These are phyloP conservation scores for Rhodotorula kratochvilovae DNA, from an alignment of 768 basidiomycete species.

Conservation along the genomic window DNA sequence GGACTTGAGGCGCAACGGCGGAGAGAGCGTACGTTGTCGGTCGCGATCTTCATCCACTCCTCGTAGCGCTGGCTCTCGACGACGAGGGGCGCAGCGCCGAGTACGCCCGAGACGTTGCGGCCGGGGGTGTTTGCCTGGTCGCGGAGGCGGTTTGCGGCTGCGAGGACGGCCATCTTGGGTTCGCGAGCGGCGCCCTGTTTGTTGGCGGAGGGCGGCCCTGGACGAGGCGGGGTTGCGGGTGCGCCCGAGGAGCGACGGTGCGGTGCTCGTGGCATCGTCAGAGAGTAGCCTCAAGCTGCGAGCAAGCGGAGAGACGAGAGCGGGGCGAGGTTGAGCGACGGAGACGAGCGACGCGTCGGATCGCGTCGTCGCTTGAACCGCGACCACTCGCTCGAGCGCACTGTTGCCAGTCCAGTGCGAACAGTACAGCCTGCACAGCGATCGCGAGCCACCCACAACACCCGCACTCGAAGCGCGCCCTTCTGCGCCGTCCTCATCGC, in stretches of 20 bases:
- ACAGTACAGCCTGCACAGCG: no score
- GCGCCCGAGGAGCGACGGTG: background rate
- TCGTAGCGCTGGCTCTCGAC: slow-evolving; percentile 52
- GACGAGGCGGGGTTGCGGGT: background rate
- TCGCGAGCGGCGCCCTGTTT: background rate
- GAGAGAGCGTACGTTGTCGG: slow-evolving; percentile 75
- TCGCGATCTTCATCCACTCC: slow-evolving; percentile 99
- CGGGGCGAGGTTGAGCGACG: background rate
- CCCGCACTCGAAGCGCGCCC: no score
- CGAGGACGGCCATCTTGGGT: slow-evolving; percentile 14
- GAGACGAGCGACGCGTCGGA: background rate
- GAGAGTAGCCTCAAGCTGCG: no score
- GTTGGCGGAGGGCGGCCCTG: background rate
- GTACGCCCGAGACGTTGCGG: background rate
- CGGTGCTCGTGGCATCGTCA: background rate
- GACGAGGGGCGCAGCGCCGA: slow-evolving; percentile 21
- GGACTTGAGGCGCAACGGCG: background rate
- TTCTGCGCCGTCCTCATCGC: no score
- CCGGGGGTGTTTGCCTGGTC: background rate
- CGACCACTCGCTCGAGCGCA: no score
- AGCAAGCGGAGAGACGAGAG: background rate
- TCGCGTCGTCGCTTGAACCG: no score
- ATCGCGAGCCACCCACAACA: no score
- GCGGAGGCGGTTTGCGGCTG: slow-evolving; percentile 15
- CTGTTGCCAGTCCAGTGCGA: no score